Conservation (phyloP, 768 basidiomycete genomes). For the Lactarius quietus region DNA sequence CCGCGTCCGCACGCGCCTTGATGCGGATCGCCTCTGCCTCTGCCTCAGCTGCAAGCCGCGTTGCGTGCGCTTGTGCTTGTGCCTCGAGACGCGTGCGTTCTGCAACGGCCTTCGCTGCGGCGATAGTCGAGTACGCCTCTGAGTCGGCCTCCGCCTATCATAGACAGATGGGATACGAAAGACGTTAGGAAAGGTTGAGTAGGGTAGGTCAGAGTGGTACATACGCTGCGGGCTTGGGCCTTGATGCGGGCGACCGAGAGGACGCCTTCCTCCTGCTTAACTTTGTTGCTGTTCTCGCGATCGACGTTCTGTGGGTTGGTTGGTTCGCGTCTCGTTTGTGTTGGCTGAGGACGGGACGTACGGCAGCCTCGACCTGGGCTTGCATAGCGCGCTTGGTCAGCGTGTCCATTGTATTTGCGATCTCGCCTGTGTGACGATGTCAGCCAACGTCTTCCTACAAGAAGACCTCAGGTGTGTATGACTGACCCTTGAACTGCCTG, state of each 20-base stretch:
- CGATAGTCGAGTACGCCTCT: constrained; percentile 68
- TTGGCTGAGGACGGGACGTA: constrained; percentile 35
- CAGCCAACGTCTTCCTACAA: neutral
- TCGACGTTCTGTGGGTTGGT: constrained; percentile 67
- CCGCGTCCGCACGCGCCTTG: constrained; percentile 59
- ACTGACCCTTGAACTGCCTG: constrained; percentile 72
- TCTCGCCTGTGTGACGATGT: constrained; percentile 51
- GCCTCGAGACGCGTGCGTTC: constrained; percentile 65
- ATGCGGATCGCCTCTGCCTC: constrained; percentile 66
- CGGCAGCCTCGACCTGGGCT: constrained; percentile 84
- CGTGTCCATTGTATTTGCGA: constrained; percentile 81
- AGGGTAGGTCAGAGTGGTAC: constrained; percentile 15
- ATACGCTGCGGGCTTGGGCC: constrained; percentile 54
- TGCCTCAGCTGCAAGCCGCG: too few species aligned
- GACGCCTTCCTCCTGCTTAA: constrained; percentile 81
- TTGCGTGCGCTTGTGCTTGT: constrained; percentile 74
- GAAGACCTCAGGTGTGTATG: neutral
- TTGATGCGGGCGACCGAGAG: constrained; percentile 75
- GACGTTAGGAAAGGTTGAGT: neutral
- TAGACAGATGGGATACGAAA: constrained; percentile 28
- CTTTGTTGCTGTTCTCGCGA: constrained; percentile 82
- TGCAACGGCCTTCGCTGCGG: constrained; percentile 72
- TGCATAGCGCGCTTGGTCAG: constrained; percentile 80
- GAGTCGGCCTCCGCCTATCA: constrained; percentile 73
- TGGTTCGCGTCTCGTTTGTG: neutral